Evolutionary conservation across 2,329 filamentous ascomycete species (phyloP).

Genomic region (Pseudogymnoascus sp.): DNA sequence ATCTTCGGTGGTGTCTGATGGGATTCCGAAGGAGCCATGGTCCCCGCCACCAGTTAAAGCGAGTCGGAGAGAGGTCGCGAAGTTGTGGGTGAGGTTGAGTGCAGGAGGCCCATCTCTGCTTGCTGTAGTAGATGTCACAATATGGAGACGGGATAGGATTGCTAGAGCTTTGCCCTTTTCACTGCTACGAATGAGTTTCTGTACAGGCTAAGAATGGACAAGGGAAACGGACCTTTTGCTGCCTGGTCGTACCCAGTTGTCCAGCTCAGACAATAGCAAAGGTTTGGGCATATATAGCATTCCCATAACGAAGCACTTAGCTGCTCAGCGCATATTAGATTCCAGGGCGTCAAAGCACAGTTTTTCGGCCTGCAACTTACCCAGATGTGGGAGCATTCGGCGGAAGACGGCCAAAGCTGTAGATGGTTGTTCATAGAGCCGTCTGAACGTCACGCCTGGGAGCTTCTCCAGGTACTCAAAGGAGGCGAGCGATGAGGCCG

Average conservation of each 20-base stretch:
- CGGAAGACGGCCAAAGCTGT: slow-evolving; percentile 92
- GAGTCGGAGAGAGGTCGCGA: slow-evolving; percentile 72
- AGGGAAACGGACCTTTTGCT: slow-evolving; percentile 41
- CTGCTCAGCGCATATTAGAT: slow-evolving; percentile 34
- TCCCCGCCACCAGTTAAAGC: slow-evolving; percentile 80
- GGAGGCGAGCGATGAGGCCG: slow-evolving; percentile 46
- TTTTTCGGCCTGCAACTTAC: slow-evolving; percentile 37
- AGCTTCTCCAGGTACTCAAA: slow-evolving; percentile 92
- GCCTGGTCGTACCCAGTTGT: slow-evolving; percentile 72
- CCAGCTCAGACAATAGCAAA: slow-evolving; percentile 69
- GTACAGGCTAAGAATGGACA: slow-evolving; percentile 5
- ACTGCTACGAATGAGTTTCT: slow-evolving; percentile 33
- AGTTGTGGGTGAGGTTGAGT: slow-evolving; percentile 71
- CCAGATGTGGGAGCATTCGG: slow-evolving; percentile 89
- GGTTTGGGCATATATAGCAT: slow-evolving; percentile 84
- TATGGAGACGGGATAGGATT: slow-evolving; percentile 77
- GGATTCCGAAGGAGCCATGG: slow-evolving; percentile 84
- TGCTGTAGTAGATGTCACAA: slow-evolving; percentile 58
- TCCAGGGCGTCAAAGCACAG: slow-evolving; percentile 15
- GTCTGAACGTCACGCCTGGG: slow-evolving; percentile 78
- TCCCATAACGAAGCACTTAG: slow-evolving; percentile 92
- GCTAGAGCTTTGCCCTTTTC: slow-evolving; percentile 78
- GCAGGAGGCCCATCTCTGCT: slow-evolving; percentile 57
- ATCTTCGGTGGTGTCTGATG: slow-evolving; percentile 56
- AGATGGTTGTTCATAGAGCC: slow-evolving; percentile 91